Percentiles rank a stretch among this genome's conserved stretches.
Conservation (phyloP, 1,284 basidiomycete genomes). For the Xerocomus amazonicus region DNA sequence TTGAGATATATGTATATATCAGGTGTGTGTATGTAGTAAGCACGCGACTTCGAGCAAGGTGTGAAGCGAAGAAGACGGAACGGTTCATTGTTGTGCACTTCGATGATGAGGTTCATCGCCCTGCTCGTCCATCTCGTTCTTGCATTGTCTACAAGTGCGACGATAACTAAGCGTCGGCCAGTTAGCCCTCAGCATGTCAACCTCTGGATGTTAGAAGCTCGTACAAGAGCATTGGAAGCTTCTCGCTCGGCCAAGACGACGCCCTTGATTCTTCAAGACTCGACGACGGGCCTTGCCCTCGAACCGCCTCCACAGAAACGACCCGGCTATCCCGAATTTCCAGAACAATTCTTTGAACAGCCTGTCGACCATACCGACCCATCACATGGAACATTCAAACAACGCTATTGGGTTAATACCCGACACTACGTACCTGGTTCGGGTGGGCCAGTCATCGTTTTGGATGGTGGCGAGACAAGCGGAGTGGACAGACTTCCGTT, state of each 20-base stretch:
- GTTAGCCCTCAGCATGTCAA: constrained; percentile 41
- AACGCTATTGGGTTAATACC: constrained; percentile 89
- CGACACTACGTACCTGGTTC: constrained; percentile 72
- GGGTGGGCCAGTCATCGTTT: constrained; percentile 74
- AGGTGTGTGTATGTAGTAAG: too few relatives aligned
- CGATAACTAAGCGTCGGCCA: constrained; percentile 12
- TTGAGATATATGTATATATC: too few relatives aligned
- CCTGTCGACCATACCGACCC: constrained; percentile 77
- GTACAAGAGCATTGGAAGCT: constrained; percentile 10
- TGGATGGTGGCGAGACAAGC: constrained; percentile 85
- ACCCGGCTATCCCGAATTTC: constrained; percentile 40
- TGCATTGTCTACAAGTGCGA: constrained; percentile 10
- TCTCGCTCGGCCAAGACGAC: constrained; percentile 8
- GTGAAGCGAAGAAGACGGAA: background rate
- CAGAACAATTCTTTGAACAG: constrained; percentile 72
- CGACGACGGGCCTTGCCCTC: background rate
- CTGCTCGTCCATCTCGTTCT: constrained; percentile 14
- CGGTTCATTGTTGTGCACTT: background rate
- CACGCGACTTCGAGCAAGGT: background rate
- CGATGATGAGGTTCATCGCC: constrained; percentile 15
- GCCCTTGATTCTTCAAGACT: constrained; percentile 25
- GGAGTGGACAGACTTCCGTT: constrained; percentile 68
- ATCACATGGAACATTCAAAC: constrained; percentile 54
- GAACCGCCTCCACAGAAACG: background rate
- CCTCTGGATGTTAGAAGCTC: constrained; percentile 38